phyloP scores from a whole-genome alignment of 2,329 filamentous ascomycete genomes.

The Pseudocercospora ulei region DNA sequence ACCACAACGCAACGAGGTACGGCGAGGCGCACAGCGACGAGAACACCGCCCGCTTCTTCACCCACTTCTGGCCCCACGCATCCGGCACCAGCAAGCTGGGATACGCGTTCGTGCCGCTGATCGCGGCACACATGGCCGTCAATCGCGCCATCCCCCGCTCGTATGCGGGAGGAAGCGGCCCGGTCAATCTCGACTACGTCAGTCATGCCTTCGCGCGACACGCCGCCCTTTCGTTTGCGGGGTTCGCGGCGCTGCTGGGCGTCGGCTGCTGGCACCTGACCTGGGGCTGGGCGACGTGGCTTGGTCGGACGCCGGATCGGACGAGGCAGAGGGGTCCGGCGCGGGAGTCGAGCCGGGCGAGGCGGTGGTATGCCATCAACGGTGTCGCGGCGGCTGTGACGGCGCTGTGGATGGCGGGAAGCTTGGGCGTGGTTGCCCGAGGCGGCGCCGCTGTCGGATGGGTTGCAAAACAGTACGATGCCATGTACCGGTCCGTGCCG shows the following conservation, averaged over 20 bases:
- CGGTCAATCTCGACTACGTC: constrained; percentile 73
- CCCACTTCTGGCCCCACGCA: constrained; percentile 56
- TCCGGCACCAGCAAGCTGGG: constrained; percentile 63
- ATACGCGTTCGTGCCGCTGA: constrained; percentile 56
- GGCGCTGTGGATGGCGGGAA: constrained; percentile 69
- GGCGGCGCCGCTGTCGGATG: constrained; percentile 63
- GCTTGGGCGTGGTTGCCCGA: constrained; percentile 65
- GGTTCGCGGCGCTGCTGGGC: constrained; percentile 59
- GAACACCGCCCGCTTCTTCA: constrained; percentile 27
- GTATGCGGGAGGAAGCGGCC: constrained; percentile 71
- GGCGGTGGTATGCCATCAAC: constrained; percentile 64
- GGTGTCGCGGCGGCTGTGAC: constrained; percentile 50
- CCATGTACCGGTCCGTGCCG: constrained; percentile 55
- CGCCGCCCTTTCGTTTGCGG: constrained; percentile 54
- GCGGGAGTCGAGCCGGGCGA: constrained; percentile 49
- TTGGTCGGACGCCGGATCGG: constrained; percentile 53
- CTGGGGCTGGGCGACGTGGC: constrained; percentile 78
- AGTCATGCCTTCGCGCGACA: constrained; percentile 73
- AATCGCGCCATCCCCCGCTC: constrained; percentile 64
- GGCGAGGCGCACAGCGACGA: constrained; percentile 54
- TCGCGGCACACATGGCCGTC: constrained; percentile 61
- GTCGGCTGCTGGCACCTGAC: constrained; percentile 66
- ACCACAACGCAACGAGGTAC: constrained; percentile 62
- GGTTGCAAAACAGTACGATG: constrained; percentile 71
- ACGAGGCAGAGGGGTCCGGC: constrained; percentile 43